A percentile compares a stretch with the other conserved stretches of the same genome.
Conservation (phyloP, 257 asterid genomes). For the Nicotiana obtusifolia region DNA sequence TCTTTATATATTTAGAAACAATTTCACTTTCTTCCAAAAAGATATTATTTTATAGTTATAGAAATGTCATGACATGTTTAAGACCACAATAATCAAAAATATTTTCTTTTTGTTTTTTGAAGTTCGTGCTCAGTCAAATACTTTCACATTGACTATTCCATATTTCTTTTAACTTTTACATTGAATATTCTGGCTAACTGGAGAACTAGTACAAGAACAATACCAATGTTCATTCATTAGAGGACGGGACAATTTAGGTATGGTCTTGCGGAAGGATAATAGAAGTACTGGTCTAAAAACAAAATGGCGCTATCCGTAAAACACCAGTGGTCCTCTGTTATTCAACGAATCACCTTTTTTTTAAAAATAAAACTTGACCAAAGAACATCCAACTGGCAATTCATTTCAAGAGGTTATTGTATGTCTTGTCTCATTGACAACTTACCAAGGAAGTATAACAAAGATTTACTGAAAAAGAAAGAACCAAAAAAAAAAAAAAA, state of each 20-base stretch:
- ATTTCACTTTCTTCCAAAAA: too few relatives aligned
- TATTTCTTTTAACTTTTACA: too few relatives aligned
- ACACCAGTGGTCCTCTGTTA: conserved; percentile 4
- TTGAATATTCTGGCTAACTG: too few relatives aligned
- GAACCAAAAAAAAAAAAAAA: too few relatives aligned
- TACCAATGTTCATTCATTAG: background rate
- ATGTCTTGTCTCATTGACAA: too few relatives aligned
- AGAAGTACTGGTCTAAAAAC: background rate
- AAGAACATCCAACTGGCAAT: background rate
- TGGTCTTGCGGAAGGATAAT: background rate
- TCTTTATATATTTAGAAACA: background rate
- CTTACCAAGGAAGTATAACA: too few relatives aligned
- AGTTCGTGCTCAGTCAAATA: background rate
- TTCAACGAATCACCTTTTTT: background rate
- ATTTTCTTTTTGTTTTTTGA: too few relatives aligned
- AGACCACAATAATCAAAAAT: too few relatives aligned
- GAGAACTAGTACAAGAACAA: background rate
- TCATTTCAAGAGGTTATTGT: background rate
- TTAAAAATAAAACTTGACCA: background rate
- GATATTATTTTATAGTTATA: background rate
- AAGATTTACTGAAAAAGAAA: too few relatives aligned
- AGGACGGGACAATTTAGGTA: background rate
- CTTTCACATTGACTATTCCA: too few relatives aligned
- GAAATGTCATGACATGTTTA: background rate
- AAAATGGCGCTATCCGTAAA: background rate